Conservation (phyloP, 2,329 filamentous ascomycete species). For the Exophiala alcalophila region DNA sequence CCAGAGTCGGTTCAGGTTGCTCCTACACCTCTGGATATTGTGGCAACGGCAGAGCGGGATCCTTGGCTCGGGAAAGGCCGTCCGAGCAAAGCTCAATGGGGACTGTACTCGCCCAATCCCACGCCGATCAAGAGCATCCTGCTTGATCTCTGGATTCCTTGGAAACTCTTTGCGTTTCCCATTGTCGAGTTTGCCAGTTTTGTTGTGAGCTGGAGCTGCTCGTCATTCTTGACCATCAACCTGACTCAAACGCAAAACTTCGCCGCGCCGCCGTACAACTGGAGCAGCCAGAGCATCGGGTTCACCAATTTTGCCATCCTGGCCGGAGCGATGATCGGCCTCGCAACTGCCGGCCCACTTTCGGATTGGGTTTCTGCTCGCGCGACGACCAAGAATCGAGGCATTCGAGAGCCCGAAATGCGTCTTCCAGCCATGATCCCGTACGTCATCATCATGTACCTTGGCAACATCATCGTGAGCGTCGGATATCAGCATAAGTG, state of each 20-base stretch:
- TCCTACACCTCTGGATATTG: no score
- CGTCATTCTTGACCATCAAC: slow-evolving; percentile 58
- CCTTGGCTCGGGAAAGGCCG: slow-evolving; percentile 55
- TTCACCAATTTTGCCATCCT: slow-evolving; percentile 59
- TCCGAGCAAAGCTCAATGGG: slow-evolving; percentile 57
- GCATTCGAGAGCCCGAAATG: slow-evolving; percentile 60
- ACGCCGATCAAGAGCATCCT: slow-evolving; percentile 46
- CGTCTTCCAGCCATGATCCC: slow-evolving; percentile 56
- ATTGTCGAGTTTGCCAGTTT: slow-evolving; percentile 63
- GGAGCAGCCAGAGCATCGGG: slow-evolving; percentile 49
- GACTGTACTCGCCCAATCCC: slow-evolving; percentile 49
- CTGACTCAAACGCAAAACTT: slow-evolving; percentile 58
- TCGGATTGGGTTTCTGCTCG: slow-evolving; percentile 57
- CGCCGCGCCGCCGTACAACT: slow-evolving; percentile 55
- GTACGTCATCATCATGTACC: slow-evolving; percentile 55
- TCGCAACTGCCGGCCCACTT: slow-evolving; percentile 55
- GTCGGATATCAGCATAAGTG: slow-evolving; percentile 54
- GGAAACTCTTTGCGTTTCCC: slow-evolving; percentile 61
- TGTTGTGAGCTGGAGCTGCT: slow-evolving; percentile 59
- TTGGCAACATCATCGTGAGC: slow-evolving; percentile 57
- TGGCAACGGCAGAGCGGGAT: slow-evolving; percentile 43
- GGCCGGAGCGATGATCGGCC: slow-evolving; percentile 53
- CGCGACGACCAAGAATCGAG: slow-evolving; percentile 52
- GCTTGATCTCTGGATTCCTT: slow-evolving; percentile 58
- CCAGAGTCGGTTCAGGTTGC: slow-evolving; percentile 1